A percentile compares a stretch with the other conserved stretches of the same genome.
phyloP scores from a whole-genome alignment of 495 filamentous ascomycete species.

The Neurospora sp. region DNA sequence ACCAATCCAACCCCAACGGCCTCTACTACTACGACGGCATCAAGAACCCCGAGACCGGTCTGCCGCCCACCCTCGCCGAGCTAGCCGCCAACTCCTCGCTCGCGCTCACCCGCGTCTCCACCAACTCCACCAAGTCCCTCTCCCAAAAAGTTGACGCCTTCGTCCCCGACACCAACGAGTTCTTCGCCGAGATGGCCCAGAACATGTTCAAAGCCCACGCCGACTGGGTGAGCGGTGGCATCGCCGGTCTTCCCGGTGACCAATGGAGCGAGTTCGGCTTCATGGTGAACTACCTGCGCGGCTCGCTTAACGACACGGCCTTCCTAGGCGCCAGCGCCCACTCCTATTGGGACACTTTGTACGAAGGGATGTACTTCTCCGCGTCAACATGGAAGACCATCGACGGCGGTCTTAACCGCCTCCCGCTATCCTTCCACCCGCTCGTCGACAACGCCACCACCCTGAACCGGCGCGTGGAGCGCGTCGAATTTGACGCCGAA shows the following conservation, averaged over 20 bases:
- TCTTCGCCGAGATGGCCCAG: conserved; percentile 34
- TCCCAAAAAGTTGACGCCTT: conserved; percentile 19
- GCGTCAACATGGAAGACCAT: conserved; percentile 55
- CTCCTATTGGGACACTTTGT: conserved; percentile 30
- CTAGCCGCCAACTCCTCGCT: conserved; percentile 31
- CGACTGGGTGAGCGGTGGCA: conserved; percentile 26
- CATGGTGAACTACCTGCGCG: conserved; percentile 46
- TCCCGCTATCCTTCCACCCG: conserved; percentile 53
- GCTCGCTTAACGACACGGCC: conserved; percentile 46
- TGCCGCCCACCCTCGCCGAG: conserved; percentile 35
- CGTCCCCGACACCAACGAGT: conserved; percentile 18
- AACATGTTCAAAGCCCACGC: conserved; percentile 60
- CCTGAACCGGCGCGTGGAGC: conserved; percentile 42
- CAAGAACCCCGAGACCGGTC: conserved; percentile 29
- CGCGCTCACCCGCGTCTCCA: conserved; percentile 24
- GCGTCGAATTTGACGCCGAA: conserved; percentile 28
- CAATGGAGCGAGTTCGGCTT: conserved; percentile 55
- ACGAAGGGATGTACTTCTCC: conserved; percentile 48
- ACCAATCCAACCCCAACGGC: conserved; percentile 44
- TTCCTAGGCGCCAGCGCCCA: conserved; percentile 18
- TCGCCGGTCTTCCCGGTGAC: conserved; percentile 27
- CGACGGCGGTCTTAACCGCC: conserved; percentile 47
- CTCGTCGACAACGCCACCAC: conserved; percentile 43
- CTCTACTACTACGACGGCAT: conserved; percentile 41
- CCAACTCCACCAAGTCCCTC: conserved; percentile 27